Conservation (phyloP, 495 filamentous ascomycete species). For the Aspergillus campestris region DNA sequence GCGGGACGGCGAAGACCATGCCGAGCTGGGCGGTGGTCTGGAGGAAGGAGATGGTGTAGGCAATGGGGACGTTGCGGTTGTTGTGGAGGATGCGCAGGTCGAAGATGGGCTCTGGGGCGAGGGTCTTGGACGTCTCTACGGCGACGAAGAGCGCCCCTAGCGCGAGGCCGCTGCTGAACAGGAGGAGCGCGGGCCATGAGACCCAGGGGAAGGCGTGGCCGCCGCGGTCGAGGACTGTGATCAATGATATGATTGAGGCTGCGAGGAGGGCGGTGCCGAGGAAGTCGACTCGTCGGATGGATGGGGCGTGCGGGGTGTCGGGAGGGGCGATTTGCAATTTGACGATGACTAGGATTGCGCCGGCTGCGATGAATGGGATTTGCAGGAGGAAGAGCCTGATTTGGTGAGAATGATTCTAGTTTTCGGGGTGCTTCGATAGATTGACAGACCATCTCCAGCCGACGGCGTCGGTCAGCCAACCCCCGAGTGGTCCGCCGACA, state of each 20-base stretch:
- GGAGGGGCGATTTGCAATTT: constrained; percentile 33
- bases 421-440: not conserved
- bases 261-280: constrained; percentile 45
- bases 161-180: constrained; percentile 12
- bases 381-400: constrained; percentile 54
- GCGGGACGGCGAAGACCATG: constrained; percentile 44
- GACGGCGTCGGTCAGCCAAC: constrained; percentile 54
- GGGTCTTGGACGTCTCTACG: constrained; percentile 35
- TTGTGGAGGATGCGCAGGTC: constrained; percentile 48
- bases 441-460: constrained; percentile 56
- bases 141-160: constrained; percentile 40
- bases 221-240: constrained; percentile 51
- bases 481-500: constrained; percentile 56
- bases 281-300: constrained; percentile 49
- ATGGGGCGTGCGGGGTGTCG: not conserved
- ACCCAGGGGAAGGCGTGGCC: constrained; percentile 51
- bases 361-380: constrained; percentile 43
- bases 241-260: constrained; percentile 36
- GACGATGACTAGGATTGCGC: constrained; percentile 39
- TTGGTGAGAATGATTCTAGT: not conserved
- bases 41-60: constrained; percentile 44
- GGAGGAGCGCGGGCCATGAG: constrained; percentile 26
- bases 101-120: constrained; percentile 53
- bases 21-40: constrained; percentile 51
- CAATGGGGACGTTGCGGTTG: constrained; percentile 43